Evolutionary conservation across 176 grass and related monocot genomes (phyloP).

Genomic region (Rhynchospora breviuscula): DNA sequence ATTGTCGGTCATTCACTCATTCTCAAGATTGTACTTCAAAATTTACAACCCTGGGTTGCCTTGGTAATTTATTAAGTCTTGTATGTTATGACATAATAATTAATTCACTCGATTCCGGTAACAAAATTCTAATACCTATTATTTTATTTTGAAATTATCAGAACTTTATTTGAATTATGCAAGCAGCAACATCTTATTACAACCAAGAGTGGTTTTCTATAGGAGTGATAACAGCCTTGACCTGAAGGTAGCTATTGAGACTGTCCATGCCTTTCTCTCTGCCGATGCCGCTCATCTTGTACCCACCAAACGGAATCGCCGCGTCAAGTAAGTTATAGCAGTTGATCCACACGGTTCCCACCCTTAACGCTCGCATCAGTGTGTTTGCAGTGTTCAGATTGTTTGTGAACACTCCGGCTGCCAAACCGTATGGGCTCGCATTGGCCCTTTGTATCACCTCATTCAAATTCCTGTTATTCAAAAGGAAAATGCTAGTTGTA

Average conservation of each 20-base stretch:
- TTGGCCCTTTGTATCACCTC: slow-evolving; percentile 70
- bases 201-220: slow-evolving; percentile 68
- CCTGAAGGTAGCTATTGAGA: slow-evolving; percentile 74
- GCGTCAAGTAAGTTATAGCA: slow-evolving; percentile 82
- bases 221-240: slow-evolving; percentile 64
- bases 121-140: too few species aligned
- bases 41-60: too few species aligned
- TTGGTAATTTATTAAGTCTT: too few species aligned
- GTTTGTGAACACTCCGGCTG: slow-evolving; percentile 74
- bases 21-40: too few species aligned
- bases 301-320: slow-evolving; percentile 69
- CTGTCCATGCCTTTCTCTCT: slow-evolving; percentile 65
- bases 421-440: slow-evolving; percentile 48
- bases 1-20: too few species aligned
- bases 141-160: too few species aligned
- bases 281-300: slow-evolving; percentile 83
- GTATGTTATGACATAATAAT: too few species aligned
- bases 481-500: not conserved
- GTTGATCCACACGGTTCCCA: slow-evolving; percentile 70
- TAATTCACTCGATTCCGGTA: too few species aligned
- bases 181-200: slow-evolving; percentile 4
- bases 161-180: not conserved
- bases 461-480: slow-evolving; percentile 31
- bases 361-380: slow-evolving; percentile 51
- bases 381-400: slow-evolving; percentile 62